Conservation (phyloP, 2,329 filamentous ascomycete genomes). For the Aspergillus persii region DNA sequence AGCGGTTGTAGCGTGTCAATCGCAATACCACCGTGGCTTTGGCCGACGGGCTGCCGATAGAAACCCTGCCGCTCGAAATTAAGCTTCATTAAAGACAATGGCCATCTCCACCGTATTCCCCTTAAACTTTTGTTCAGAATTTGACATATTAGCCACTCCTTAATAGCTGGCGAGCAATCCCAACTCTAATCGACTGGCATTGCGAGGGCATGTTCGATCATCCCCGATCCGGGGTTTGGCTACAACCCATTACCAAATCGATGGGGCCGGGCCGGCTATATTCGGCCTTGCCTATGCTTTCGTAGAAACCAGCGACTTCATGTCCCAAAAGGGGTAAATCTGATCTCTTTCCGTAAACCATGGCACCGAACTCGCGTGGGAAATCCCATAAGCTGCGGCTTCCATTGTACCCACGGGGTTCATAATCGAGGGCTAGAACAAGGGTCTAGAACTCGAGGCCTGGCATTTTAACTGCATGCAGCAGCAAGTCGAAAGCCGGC, state of each 20-base stretch:
- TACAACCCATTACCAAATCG: not conserved
- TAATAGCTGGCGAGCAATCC: not conserved
- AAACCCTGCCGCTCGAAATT: not conserved
- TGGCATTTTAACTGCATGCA: not conserved
- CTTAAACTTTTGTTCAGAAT: not conserved
- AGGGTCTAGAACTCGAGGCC: not conserved
- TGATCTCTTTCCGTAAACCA: not conserved
- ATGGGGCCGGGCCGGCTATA: not conserved
- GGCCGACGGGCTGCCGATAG: not conserved
- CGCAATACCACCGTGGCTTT: not conserved
- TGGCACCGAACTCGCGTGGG: not conserved
- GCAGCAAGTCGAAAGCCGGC: not conserved
- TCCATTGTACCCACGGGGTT: not conserved
- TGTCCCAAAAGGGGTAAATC: not conserved
- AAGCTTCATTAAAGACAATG: not conserved
- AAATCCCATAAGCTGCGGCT: not conserved
- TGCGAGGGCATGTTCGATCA: not conserved
- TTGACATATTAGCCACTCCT: not conserved
- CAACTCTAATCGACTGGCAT: not conserved
- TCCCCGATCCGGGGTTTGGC: not conserved
- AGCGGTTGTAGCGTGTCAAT: not conserved
- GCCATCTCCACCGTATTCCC: not conserved
- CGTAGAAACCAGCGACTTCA: not conserved
- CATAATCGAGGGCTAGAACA: not conserved
- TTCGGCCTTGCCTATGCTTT: not conserved